Base-by-base conservation (phyloP, 306 rosid species). In the Quillaja saponaria region DNA sequence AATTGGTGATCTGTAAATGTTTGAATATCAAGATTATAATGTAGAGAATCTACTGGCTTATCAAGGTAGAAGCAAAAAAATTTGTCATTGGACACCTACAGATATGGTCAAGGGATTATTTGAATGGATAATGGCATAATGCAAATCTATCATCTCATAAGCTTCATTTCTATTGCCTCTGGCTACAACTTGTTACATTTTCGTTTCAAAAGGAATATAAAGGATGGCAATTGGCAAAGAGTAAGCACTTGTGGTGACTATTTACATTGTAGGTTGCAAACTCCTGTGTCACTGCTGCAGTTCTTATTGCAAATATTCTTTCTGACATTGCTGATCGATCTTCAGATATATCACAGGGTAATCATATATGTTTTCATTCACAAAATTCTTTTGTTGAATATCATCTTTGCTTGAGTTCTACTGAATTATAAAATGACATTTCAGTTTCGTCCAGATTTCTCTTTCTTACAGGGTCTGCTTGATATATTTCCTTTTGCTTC, bases 401-500 rank as follows among this genome's bases (percentile, higher is more conserved):
- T 68, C 50, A 21, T 49, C 61, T 3, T 34, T 11, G 40, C 10
- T 37, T 37, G 40, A 37, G 6, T 10, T 5, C n/a, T n/a, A 15
- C 59, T n/a, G 31, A 52, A 47, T 12, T 55, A 46, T 59, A 51
- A 5, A 65, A 34, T 81, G 69, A 72, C 76, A 18, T 71, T 66
- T 54, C 64, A 45, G 50, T 19, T 41, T 66, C 48, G 50, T 75
- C 57, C 75, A 88, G 96, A 92, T 84, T 64, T 77, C 49, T 7
- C 47, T 59, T 79, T 92, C 50, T 64, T 92, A 34, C 95, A 63
- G 74, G 88, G 96, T 66, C 79, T 92, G 72, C 85, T 92, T 62
- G 98, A 92, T 53, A 62, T 82, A 58, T 92, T 92, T 72, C 83
- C 95, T 76, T 88, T 82, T 62, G 84, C 87, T 76, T 81, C 87